Conservation (phyloP, 179 eudicot species). For the Heliamphora pulchella region DNA sequence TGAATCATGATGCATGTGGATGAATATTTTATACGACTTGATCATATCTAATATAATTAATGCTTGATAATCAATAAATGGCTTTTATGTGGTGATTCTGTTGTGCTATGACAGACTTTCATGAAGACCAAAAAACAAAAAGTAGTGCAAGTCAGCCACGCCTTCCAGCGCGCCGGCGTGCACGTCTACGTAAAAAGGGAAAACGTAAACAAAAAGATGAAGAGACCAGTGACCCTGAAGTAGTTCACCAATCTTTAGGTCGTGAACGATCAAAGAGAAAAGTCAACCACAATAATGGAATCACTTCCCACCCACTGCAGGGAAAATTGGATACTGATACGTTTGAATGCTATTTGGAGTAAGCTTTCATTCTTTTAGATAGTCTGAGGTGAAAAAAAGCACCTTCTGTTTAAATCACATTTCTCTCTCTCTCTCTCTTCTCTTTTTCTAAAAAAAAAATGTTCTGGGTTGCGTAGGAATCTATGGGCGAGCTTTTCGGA, state of each 20-base stretch:
- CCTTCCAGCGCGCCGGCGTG: background rate
- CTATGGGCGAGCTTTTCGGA: constrained; percentile 47
- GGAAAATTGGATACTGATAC: constrained; percentile 33
- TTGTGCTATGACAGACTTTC: constrained; percentile 3
- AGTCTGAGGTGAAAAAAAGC: background rate
- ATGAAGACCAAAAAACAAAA: background rate
- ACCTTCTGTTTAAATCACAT: background rate
- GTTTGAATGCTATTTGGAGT: constrained; percentile 51
- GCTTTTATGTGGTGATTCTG: background rate
- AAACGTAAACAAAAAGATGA: constrained; percentile 15
- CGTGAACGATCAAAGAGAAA: constrained; percentile 19
- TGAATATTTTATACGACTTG: background rate
- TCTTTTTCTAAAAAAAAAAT: too few relatives aligned
- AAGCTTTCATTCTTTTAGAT: constrained; percentile 17
- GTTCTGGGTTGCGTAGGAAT: constrained; percentile 27
- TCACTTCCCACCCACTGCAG: constrained; percentile 14
- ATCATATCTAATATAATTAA: background rate
- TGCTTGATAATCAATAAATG: background rate
- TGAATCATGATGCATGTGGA: background rate
- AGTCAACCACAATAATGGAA: background rate
- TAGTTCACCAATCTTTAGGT: constrained; percentile 10
- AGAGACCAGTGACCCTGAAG: constrained; percentile 16
- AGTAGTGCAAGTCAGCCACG: constrained; percentile 8
- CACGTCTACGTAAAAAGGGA: constrained; percentile 9
- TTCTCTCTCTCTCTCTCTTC: background rate